phyloP scores from a whole-genome alignment of 192 early-diverging fungal genomes.

The Entomortierella lignicola region DNA sequence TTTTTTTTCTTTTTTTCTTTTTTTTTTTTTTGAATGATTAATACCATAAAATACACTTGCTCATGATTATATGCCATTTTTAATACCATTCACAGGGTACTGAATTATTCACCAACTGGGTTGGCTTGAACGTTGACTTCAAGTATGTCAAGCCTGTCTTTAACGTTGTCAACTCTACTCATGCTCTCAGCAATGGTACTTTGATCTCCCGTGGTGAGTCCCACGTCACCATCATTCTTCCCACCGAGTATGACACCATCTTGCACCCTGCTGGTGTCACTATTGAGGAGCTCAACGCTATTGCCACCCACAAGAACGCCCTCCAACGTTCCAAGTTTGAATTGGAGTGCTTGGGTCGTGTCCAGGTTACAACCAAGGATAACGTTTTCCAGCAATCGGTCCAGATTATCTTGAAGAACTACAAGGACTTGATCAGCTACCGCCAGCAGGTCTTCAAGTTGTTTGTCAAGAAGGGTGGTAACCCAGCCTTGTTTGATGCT shows the following conservation, averaged over 20 bases:
- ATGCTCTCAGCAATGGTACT: conserved; percentile 25
- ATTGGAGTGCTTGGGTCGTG: conserved; percentile 71
- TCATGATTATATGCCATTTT: too few species aligned
- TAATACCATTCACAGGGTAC: conserved; percentile 17
- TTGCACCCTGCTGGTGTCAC: conserved; percentile 69
- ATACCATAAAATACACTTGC: too few species aligned
- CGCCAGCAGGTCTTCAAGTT: conserved; percentile 66
- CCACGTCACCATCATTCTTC: conserved; percentile 77
- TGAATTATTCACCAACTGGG: conserved; percentile 56
- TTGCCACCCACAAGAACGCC: conserved; percentile 57
- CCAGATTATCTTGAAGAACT: conserved; percentile 43
- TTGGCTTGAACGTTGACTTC: conserved; percentile 71
- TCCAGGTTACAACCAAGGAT: conserved; percentile 40
- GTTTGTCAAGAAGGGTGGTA: conserved; percentile 71
- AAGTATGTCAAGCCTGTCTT: conserved; percentile 64
- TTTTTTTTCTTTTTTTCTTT: too few species aligned
- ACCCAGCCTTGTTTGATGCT: conserved; percentile 76
- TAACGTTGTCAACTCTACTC: conserved; percentile 58
- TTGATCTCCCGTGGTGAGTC: conserved; percentile 67
- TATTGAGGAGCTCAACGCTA: conserved; percentile 69
- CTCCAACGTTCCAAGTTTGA: conserved; percentile 68
- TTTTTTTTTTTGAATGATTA: too few species aligned
- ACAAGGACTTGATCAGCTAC: conserved; percentile 57
- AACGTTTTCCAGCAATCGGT: conserved; percentile 38
- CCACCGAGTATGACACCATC: conserved; percentile 70